These are phyloP conservation scores for Ceratobasidium sp. DNA, from an alignment of 1,284 basidiomycete species.

Conservation along the genomic window DNA sequence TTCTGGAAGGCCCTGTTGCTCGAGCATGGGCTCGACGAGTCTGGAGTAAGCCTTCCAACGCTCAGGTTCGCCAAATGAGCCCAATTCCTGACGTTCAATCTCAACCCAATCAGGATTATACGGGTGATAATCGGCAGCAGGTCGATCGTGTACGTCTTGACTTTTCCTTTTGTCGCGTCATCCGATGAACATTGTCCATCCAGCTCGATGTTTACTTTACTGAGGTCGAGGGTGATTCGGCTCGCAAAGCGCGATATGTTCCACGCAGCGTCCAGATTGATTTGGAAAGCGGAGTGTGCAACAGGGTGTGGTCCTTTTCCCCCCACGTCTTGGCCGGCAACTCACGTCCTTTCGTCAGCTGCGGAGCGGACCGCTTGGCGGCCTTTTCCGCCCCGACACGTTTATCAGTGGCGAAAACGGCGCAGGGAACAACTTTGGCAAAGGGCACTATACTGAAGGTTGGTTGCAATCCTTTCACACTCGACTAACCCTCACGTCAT, in stretches of 20 bases:
- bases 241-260: constrained; percentile 74
- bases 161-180: not conserved
- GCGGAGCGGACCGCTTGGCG: constrained; percentile 73
- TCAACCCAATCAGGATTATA: constrained; percentile 57
- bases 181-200: constrained; percentile 3
- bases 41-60: constrained; percentile 65
- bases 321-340: constrained; percentile 51
- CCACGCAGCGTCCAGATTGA: constrained; percentile 94
- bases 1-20: constrained; percentile 84
- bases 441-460: constrained; percentile 92
- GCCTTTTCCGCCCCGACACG: constrained; percentile 89
- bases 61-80: constrained; percentile 24
- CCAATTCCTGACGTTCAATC: constrained; percentile 1
- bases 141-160: constrained; percentile 58
- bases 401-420: constrained; percentile 77
- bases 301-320: constrained; percentile 69
- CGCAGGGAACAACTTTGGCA: constrained; percentile 95
- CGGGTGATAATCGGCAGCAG: constrained; percentile 62
- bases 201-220: constrained; percentile 80
- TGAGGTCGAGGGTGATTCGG: constrained; percentile 63
- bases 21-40: constrained; percentile 78
- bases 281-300: constrained; percentile 90
- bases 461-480: constrained; percentile 41
- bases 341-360: constrained; percentile 59
- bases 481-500: constrained; percentile 24